Evolutionary conservation across 805 yeast species (phyloP).

Genomic region (Starmera caribaea): DNA sequence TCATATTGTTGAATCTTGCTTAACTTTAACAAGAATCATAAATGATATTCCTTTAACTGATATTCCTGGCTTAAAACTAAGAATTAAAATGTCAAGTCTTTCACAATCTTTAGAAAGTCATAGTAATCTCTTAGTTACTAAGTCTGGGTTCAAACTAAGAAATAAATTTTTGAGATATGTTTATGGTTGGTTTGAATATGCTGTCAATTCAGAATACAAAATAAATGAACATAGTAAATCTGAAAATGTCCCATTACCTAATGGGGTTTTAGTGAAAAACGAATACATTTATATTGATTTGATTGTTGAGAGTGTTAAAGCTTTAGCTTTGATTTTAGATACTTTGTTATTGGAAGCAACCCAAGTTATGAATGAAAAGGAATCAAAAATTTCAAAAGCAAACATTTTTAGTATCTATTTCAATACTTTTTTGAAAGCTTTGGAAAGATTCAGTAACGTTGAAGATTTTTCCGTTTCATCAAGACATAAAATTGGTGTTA

Average conservation of each 20-base stretch:
- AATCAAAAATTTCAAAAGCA: constrained; percentile 42
- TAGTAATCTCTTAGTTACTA: constrained; percentile 23
- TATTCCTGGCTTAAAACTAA: constrained; percentile 22
- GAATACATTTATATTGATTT: constrained; percentile 45
- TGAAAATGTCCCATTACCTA: constrained; percentile 9
- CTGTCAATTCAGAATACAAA: constrained; percentile 24
- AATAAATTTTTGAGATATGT: constrained; percentile 36
- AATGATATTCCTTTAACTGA: constrained; percentile 7
- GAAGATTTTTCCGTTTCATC: constrained; percentile 27
- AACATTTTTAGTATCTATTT: constrained; percentile 64
- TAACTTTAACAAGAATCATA: constrained; percentile 9
- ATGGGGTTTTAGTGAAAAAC: constrained; percentile 24
- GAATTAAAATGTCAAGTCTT: constrained; percentile 33
- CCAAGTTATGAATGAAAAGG: constrained; percentile 43
- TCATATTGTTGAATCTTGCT: constrained; percentile 19
- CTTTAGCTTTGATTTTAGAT: constrained; percentile 44
- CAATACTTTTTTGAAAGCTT: constrained; percentile 41
- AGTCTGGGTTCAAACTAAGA: constrained; percentile 38
- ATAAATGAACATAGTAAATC: constrained; percentile 2
- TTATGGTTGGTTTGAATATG: constrained; percentile 45
- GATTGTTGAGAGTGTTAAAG: constrained; percentile 54
- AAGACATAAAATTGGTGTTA: constrained; percentile 42
- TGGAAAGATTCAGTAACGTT: constrained; percentile 26
- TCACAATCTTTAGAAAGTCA: constrained; percentile 25
- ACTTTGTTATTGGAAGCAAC: constrained; percentile 51